phyloP scores from a whole-genome alignment of 768 basidiomycete genomes.

The Leccinum rimulosum region DNA sequence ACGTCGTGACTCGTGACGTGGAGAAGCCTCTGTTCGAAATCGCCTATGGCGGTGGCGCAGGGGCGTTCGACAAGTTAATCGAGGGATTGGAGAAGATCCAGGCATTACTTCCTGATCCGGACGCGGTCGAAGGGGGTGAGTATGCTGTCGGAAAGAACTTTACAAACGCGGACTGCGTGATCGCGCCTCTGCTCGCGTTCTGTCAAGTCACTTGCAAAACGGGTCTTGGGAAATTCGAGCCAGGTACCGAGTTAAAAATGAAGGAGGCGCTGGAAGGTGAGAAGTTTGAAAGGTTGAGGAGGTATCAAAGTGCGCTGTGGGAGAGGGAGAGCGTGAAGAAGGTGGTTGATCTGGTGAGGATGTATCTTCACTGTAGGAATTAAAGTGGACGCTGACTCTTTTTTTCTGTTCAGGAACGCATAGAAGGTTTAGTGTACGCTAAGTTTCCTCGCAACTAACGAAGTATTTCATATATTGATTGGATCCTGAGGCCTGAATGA shows the following conservation, averaged over 20 bases:
- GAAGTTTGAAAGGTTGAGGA: conserved; percentile 46
- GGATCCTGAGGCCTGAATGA: too few species aligned
- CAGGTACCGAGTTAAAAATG: conserved; percentile 44
- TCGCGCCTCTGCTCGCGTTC: conserved; percentile 54
- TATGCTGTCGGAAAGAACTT: conserved; percentile 40
- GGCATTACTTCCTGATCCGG: conserved; percentile 34
- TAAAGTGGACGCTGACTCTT: neutral
- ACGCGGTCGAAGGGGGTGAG: conserved; percentile 37
- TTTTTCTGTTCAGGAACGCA: neutral
- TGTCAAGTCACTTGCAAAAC: conserved; percentile 41
- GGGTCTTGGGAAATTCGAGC: conserved; percentile 48
- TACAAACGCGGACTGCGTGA: conserved; percentile 58
- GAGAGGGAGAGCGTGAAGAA: conserved; percentile 31
- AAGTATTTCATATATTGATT: too few species aligned
- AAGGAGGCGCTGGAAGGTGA: conserved; percentile 39
- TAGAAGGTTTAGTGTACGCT: too few species aligned
- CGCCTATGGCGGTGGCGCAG: neutral
- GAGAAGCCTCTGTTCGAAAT: neutral
- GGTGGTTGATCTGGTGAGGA: conserved; percentile 7
- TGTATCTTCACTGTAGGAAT: neutral
- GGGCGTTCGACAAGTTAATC: neutral
- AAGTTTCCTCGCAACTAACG: too few species aligned
- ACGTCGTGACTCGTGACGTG: neutral
- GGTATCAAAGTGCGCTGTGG: conserved; percentile 47
- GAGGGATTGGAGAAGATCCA: conserved; percentile 10